Evolutionary conservation across 2,329 filamentous ascomycete species (phyloP).

Genomic region (Colletotrichum graminicola): DNA sequence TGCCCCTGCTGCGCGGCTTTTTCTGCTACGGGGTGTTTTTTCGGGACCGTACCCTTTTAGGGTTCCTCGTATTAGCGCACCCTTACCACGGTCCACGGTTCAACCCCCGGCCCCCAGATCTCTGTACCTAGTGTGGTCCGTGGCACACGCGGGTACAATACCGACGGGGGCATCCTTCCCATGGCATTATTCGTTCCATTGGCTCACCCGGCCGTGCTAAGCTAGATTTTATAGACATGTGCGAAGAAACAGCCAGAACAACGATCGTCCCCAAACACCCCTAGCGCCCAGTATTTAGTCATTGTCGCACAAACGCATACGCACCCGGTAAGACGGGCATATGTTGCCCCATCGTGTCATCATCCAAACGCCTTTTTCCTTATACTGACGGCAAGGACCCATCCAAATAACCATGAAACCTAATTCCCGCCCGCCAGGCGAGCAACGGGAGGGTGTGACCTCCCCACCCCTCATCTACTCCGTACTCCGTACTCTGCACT

Average conservation of each 20-base stretch:
- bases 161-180: background rate
- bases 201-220: background rate
- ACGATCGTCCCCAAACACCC: slow-evolving; percentile 19
- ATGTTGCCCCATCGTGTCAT: slow-evolving; percentile 29
- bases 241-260: slow-evolving; percentile 22
- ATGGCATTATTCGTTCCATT: slow-evolving; percentile 23
- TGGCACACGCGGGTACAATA: slow-evolving; percentile 8
- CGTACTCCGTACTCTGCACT: background rate
- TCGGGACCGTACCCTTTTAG: slow-evolving; percentile 14
- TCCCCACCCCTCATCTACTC: background rate
- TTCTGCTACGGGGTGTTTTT: no score
- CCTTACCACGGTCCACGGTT: background rate
- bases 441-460: background rate
- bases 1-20: no score
- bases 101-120: background rate
- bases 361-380: slow-evolving; percentile 33
- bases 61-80: slow-evolving; percentile 11
- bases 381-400: slow-evolving; percentile 23
- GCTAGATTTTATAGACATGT: slow-evolving; percentile 14
- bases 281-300: slow-evolving; percentile 28
- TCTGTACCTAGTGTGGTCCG: slow-evolving; percentile 7
- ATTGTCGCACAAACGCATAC: background rate
- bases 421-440: slow-evolving; percentile 18
- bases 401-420: slow-evolving; percentile 36
- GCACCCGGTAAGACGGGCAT: slow-evolving; percentile 8